A percentile compares a stretch with the other conserved stretches of the same genome.
Conservation (phyloP, 2,329 filamentous ascomycete species). For the Cladobotryum mycophilum region DNA sequence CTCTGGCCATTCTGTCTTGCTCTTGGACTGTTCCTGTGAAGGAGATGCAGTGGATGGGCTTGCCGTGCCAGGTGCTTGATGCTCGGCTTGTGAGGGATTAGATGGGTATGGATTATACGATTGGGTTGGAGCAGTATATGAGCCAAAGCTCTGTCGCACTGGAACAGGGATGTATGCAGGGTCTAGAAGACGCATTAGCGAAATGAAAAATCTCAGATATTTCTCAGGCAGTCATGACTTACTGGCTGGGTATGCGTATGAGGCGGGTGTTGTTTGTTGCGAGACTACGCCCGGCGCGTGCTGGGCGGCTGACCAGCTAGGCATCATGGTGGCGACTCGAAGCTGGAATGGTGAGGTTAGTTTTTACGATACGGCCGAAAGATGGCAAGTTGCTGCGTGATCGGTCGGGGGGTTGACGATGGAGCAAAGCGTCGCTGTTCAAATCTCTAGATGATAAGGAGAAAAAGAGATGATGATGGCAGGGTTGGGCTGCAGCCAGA, state of each 20-base stretch:
- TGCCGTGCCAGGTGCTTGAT: slow-evolving; percentile 20
- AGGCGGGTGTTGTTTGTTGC: slow-evolving; percentile 27
- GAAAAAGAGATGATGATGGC: slow-evolving; percentile 1
- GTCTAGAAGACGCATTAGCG: slow-evolving; percentile 28
- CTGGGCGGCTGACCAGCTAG: slow-evolving; percentile 31
- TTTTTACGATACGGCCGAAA: slow-evolving; percentile 3
- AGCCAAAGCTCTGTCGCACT: slow-evolving; percentile 54
- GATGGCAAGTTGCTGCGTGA: neutral
- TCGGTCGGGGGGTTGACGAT: neutral
- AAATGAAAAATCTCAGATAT: neutral
- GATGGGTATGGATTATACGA: slow-evolving; percentile 27
- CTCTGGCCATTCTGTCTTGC: slow-evolving; percentile 71
- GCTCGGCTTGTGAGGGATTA: slow-evolving; percentile 21
- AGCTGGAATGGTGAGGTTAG: slow-evolving; percentile 13
- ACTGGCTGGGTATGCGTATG: slow-evolving; percentile 36
- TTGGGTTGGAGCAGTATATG: slow-evolving; percentile 34
- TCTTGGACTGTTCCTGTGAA: slow-evolving; percentile 34
- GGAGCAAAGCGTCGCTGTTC: neutral
- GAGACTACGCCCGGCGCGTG: slow-evolving; percentile 37
- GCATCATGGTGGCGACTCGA: slow-evolving; percentile 25
- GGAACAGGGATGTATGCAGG: slow-evolving; percentile 56
- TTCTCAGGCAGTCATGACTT: slow-evolving; percentile 17
- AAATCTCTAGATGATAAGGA: slow-evolving; percentile 1
- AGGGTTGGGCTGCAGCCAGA: slow-evolving; percentile 9
- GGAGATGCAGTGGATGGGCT: slow-evolving; percentile 24